Evolutionary conservation across 179 eudicot genomes (phyloP).

Genomic region (Monotropa hypopitys): DNA sequence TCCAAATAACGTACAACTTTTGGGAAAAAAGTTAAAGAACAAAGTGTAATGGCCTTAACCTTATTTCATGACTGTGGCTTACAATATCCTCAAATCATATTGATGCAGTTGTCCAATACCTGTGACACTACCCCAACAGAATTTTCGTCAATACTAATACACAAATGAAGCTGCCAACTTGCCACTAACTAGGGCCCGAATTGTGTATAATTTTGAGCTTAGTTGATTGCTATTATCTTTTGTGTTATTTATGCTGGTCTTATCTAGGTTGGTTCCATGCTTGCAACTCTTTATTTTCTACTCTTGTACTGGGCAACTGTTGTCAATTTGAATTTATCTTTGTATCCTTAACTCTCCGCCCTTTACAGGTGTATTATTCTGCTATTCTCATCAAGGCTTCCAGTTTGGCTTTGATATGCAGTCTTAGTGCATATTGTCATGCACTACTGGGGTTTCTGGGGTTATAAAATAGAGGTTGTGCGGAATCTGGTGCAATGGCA

Average conservation of each 20-base stretch:
- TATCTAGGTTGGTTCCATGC: neutral
- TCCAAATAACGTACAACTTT: neutral
- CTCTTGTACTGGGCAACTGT: neutral
- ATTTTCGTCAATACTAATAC: neutral
- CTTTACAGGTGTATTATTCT: constrained; percentile 18
- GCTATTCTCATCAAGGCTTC: constrained; percentile 3
- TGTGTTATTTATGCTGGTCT: neutral
- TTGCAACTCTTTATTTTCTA: neutral
- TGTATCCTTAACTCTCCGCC: neutral
- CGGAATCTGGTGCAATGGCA: constrained; percentile 39
- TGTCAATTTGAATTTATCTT: neutral
- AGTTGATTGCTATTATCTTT: neutral
- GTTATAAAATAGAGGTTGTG: constrained; percentile 20
- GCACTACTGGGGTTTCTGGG: constrained; percentile 25
- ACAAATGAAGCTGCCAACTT: neutral
- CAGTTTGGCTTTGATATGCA: constrained; percentile 22
- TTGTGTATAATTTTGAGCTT: neutral
- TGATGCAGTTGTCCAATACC: neutral
- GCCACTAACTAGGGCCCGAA: neutral
- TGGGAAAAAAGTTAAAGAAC: neutral
- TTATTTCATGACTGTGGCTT: neutral
- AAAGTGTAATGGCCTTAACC: neutral
- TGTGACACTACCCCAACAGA: neutral
- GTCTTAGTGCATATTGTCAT: constrained; percentile 29
- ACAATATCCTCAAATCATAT: neutral